Percentiles rank a stretch among this genome's conserved stretches.
Conservation (phyloP, 2,329 filamentous ascomycete genomes). For the Eutypa lata region DNA sequence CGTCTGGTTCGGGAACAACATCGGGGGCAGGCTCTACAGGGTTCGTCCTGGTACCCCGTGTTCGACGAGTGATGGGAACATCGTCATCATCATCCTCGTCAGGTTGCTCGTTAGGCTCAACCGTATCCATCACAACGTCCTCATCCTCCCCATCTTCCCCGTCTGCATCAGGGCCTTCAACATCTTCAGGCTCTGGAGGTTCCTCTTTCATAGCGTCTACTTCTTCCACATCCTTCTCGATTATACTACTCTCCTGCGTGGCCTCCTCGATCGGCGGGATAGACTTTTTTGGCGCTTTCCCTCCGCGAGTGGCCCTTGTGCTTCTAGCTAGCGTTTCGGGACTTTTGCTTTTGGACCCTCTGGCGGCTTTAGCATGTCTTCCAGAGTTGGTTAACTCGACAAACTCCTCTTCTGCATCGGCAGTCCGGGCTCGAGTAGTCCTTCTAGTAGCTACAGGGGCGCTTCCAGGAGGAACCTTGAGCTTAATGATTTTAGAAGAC, state of each 20-base stretch:
- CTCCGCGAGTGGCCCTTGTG: slow-evolving; percentile 44
- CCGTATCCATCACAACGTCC: slow-evolving; percentile 27
- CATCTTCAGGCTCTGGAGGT: slow-evolving; percentile 31
- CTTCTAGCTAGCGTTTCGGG: slow-evolving; percentile 47
- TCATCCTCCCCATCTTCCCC: slow-evolving; percentile 25
- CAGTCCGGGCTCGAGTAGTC: slow-evolving; percentile 51
- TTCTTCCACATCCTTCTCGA: slow-evolving; percentile 28
- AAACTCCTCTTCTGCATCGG: slow-evolving; percentile 52
- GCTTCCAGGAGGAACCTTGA: slow-evolving; percentile 32
- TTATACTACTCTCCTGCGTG: slow-evolving; percentile 48
- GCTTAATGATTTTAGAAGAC: slow-evolving; percentile 42
- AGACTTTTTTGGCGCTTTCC: slow-evolving; percentile 48
- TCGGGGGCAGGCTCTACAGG: slow-evolving; percentile 12
- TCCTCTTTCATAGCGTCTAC: slow-evolving; percentile 12
- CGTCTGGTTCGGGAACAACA: slow-evolving; percentile 18
- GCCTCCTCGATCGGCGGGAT: slow-evolving; percentile 50
- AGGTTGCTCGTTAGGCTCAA: slow-evolving; percentile 20
- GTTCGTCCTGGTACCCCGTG: slow-evolving; percentile 30
- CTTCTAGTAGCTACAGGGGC: slow-evolving; percentile 36
- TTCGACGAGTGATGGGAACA: slow-evolving; percentile 45
- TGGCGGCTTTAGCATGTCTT: slow-evolving; percentile 48
- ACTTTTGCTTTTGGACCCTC: slow-evolving; percentile 51
- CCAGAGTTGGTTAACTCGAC: slow-evolving; percentile 60
- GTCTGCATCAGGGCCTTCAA: slow-evolving; percentile 27
- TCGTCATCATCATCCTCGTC: slow-evolving; percentile 52